Evolutionary conservation across 208 protist genomes (phyloP), one percentile per base, ranked within the genome.

Genomic region (Wallacemonas rigidus): DNA sequence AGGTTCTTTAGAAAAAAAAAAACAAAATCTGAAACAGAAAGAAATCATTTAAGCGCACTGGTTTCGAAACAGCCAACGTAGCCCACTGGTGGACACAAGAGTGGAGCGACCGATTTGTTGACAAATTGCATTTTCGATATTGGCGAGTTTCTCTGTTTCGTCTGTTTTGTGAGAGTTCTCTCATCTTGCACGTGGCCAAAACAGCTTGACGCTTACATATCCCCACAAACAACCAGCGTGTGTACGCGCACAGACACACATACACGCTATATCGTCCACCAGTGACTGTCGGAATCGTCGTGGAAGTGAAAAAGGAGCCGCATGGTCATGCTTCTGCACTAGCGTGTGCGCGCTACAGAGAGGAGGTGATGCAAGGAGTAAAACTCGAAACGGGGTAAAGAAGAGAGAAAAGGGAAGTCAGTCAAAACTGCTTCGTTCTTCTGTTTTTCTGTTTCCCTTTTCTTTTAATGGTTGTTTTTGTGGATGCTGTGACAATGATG

Each of bases 321-420:
- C 26, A 26, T 26, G 26, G 26, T 26, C 26, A 26, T 26, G 26
- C 26, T 26, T 26, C 26, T 26, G 26, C 26, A 26, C 26, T 26
- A 26, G 26, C 26, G 26, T 26, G 26, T 26, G 26, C 26, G 26
- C 26, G 26, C 26, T 26, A 26, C 26, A 26, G 8, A 50, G 1
- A 50, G 12, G 12, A 14, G 45, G 6, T 50, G 45, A 12, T 67
- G 72, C 36, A 36, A 47, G 70, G 39, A 71, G 35, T 17, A 70
- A 56, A 70, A 58, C 26, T 64, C 64, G 53, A 76, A 60, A 65
- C 41, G 54, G 54, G 60, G 67, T 71, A 71, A 60, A 72, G n/a
- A 67, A 60, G 39, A 56, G 60, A 76, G 61, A n/a, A 47, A 26
- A 17, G 44, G 43, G 15, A 50, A 62, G 40, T 48, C 39, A 71